A percentile compares a stretch with the other conserved stretches of the same genome.
These are phyloP conservation scores for Candida rishiriensis DNA, from an alignment of 805 yeast genomes.

Conservation along the genomic window DNA sequence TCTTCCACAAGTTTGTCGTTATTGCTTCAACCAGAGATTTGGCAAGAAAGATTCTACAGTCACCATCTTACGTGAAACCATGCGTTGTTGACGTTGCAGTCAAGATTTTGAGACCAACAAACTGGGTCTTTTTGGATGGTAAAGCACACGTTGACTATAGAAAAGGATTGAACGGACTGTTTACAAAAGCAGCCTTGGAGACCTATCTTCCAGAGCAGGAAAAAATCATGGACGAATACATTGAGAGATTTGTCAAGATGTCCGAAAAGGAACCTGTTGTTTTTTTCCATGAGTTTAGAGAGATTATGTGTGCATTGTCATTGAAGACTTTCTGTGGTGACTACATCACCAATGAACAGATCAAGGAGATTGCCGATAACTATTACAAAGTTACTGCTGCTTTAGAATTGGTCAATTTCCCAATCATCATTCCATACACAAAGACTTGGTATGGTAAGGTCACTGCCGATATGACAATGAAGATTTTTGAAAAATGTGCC, in stretches of 20 bases:
- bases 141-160: conserved; percentile 93
- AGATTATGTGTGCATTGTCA: conserved; percentile 90
- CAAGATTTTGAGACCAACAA: conserved; percentile 88
- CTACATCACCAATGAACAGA: conserved; percentile 88
- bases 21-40: conserved; percentile 86
- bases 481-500: conserved; percentile 84
- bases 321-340: conserved; percentile 94
- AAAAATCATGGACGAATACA: conserved; percentile 74
- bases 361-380: conserved; percentile 84
- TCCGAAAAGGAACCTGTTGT: conserved; percentile 60
- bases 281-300: conserved; percentile 92
- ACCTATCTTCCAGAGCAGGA: conserved; percentile 84
- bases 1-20: conserved; percentile 96
- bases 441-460: conserved; percentile 97
- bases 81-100: conserved; percentile 97
- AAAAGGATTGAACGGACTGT: conserved; percentile 82
- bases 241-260: conserved; percentile 56
- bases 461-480: conserved; percentile 93
- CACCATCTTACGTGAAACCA: conserved; percentile 89
- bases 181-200: conserved; percentile 78
- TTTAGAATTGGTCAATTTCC: conserved; percentile 94
- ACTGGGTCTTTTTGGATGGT: conserved; percentile 98
- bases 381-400: conserved; percentile 93
- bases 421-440: conserved; percentile 91
- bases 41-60: conserved; percentile 78